A percentile compares a stretch with the other conserved stretches of the same genome.
Conservation (phyloP, 495 filamentous ascomycete species). For the Lophium mytilinum region DNA sequence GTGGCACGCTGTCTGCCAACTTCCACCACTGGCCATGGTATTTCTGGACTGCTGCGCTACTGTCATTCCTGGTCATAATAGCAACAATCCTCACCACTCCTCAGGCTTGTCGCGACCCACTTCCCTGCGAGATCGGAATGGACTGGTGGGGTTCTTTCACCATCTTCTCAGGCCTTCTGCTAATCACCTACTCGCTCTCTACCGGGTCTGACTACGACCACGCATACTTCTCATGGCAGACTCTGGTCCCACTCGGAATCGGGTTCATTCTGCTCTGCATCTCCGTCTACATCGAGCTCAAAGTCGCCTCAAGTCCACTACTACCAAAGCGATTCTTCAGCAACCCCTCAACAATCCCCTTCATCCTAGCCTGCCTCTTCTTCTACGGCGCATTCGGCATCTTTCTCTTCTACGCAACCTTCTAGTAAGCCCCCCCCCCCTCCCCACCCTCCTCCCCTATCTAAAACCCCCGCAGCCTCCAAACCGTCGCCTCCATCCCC, state of each 20-base stretch:
- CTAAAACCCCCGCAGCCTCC: slow-evolving; percentile 42
- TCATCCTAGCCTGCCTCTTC: slow-evolving; percentile 60
- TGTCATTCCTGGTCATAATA: slow-evolving; percentile 40
- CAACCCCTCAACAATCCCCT: slow-evolving; percentile 61
- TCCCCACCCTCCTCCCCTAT: neutral
- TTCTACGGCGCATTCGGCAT: slow-evolving; percentile 70
- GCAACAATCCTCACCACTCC: slow-evolving; percentile 30
- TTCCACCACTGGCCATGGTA: slow-evolving; percentile 67
- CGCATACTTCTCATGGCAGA: slow-evolving; percentile 67
- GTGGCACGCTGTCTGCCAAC: slow-evolving; percentile 61
- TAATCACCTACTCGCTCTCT: slow-evolving; percentile 73
- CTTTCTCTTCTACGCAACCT: slow-evolving; percentile 67
- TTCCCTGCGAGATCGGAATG: slow-evolving; percentile 48
- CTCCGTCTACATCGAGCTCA: slow-evolving; percentile 68
- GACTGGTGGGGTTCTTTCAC: slow-evolving; percentile 61
- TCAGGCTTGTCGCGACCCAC: slow-evolving; percentile 52
- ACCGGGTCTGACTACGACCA: slow-evolving; percentile 60
- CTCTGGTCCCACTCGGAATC: slow-evolving; percentile 52
- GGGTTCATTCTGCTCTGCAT: slow-evolving; percentile 49
- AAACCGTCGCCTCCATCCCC: slow-evolving; percentile 53
- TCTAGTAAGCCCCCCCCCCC: slow-evolving; percentile 52
- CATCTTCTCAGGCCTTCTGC: slow-evolving; percentile 54
- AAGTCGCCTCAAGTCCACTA: slow-evolving; percentile 63
- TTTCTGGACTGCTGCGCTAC: slow-evolving; percentile 64
- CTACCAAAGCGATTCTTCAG: slow-evolving; percentile 67